Base-by-base conservation (phyloP, 139 green algal species). In the Nannochloris sp. region DNA sequence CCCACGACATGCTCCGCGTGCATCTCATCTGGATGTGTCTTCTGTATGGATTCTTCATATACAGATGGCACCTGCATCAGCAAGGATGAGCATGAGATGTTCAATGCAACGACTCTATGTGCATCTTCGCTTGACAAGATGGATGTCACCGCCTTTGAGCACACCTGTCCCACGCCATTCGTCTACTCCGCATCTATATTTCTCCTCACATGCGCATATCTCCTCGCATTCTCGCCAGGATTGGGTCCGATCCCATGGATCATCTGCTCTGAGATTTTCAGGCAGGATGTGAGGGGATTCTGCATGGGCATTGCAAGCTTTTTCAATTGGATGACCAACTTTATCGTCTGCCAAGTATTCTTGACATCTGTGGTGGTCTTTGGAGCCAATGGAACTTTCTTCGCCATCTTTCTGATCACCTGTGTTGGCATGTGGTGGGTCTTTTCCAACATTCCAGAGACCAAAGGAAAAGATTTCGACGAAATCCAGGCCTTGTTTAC, bases 171-270 rank as follows among this genome's bases (percentile, higher is more conserved):
- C n/a, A 21, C 46, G 2, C 2, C 46, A 25, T 7, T 21, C 46
- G n/a, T 7, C 50, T 36, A 29, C 15, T 36, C 19, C 8, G 34
- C 12, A 36, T 58, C 23, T 9, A 58, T 58, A 36, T 34, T 58
- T 34, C 5, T 58, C 21, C 23, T 19, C 21, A 37, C 23, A 1
- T 34, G 83, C 54, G 24, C 75, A 18, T 91, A 91, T 61, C 67
- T 91, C 31, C 60, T 72, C 27, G 71, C 74, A 0, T 92, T 92
- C 74, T 73, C 76, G 9, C 80, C 83, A 2, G 85, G 85, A 48
- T 67, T 91, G 68, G 75, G 82, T 1, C 85, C 85, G 1, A 75
- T 91, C 29, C 84, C 85, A 7, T 92, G 85, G 85, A 79, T 83
- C 1, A 71, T 92, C 12, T 87, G 88, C 44, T 62, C 79, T 3